Evolutionary conservation across 345 rosid genomes (phyloP).

Genomic region (Leavenworthia alabamica): DNA sequence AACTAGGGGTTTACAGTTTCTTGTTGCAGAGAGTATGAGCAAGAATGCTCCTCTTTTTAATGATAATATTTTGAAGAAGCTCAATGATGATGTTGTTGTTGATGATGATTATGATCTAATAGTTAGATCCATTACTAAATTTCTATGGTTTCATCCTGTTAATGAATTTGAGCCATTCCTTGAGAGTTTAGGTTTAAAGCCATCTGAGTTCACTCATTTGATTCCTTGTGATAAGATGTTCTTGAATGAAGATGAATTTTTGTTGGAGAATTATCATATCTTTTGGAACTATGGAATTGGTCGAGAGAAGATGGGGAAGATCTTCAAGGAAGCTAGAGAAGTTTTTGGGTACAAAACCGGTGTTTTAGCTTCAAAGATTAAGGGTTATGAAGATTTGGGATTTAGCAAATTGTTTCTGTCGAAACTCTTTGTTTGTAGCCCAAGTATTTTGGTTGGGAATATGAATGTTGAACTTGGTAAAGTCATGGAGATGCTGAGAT

Average conservation of each 20-base stretch:
- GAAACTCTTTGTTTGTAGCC: slow-evolving; percentile 43
- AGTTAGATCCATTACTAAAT: slow-evolving; percentile 34
- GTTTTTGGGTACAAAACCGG: slow-evolving; percentile 45
- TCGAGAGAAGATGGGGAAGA: slow-evolving; percentile 46
- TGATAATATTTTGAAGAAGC: slow-evolving; percentile 35
- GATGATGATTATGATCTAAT: slow-evolving; percentile 38
- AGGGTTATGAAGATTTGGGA: slow-evolving; percentile 53
- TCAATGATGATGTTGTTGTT: slow-evolving; percentile 13
- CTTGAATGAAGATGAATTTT: slow-evolving; percentile 52
- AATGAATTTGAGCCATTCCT: slow-evolving; percentile 83
- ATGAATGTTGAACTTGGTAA: slow-evolving; percentile 35
- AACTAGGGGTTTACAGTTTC: slow-evolving; percentile 50
- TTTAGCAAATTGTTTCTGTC: slow-evolving; percentile 35
- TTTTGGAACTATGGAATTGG: slow-evolving; percentile 54
- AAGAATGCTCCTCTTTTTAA: slow-evolving; percentile 54
- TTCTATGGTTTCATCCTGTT: slow-evolving; percentile 57
- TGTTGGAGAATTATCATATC: slow-evolving; percentile 56
- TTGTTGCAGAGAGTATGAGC: slow-evolving; percentile 59
- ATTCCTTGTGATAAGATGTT: slow-evolving; percentile 51
- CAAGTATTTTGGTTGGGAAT: slow-evolving; percentile 46
- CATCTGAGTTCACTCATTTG: slow-evolving; percentile 35
- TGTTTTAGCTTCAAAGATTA: slow-evolving; percentile 47
- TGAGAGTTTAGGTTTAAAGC: slow-evolving; percentile 64
- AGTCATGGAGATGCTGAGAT: slow-evolving; percentile 42
- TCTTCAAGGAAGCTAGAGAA: slow-evolving; percentile 47